Conservation (phyloP, 2,329 filamentous ascomycete species). For the Botryotinia calthae region DNA sequence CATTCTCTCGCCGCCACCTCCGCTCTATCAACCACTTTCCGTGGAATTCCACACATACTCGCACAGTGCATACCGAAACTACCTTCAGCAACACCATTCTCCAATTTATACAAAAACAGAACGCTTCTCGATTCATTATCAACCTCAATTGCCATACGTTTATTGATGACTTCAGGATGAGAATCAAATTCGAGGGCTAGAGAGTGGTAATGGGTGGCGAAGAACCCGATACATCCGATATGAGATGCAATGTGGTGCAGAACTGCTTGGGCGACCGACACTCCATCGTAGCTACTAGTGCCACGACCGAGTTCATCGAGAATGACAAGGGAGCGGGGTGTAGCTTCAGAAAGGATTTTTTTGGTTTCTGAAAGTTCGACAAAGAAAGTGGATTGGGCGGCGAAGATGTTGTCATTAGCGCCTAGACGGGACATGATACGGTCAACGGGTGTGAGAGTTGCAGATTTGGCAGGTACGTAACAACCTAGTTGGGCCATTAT, state of each 20-base stretch:
- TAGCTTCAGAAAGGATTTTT: constrained; percentile 94
- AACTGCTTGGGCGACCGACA: constrained; percentile 93
- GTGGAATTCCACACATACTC: constrained; percentile 92
- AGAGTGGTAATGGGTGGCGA: constrained; percentile 96
- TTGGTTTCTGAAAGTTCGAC: constrained; percentile 97
- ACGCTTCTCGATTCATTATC: constrained; percentile 80
- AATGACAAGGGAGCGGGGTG: constrained; percentile 90
- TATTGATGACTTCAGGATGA: constrained; percentile 82
- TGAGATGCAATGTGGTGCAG: constrained; percentile 94
- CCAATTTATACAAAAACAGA: constrained; percentile 94
- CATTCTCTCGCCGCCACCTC: constrained; percentile 87
- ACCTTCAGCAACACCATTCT: constrained; percentile 89
- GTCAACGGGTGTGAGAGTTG: constrained; percentile 84
- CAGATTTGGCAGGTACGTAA: constrained; percentile 79
- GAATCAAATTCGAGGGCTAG: constrained; percentile 85
- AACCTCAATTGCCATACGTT: constrained; percentile 92
- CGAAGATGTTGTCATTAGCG: constrained; percentile 98
- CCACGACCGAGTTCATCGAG: constrained; percentile 94
- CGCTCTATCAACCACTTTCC: constrained; percentile 77
- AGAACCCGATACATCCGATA: constrained; percentile 92
- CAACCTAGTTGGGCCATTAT: constrained; percentile 98
- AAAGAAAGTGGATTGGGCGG: constrained; percentile 96
- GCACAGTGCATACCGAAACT: constrained; percentile 99
- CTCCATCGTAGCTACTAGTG: constrained; percentile 92
- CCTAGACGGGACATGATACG: constrained; percentile 98